Base-by-base conservation (phyloP, 208 protist genomes). In the Acanthamoeba royreba region DNA sequence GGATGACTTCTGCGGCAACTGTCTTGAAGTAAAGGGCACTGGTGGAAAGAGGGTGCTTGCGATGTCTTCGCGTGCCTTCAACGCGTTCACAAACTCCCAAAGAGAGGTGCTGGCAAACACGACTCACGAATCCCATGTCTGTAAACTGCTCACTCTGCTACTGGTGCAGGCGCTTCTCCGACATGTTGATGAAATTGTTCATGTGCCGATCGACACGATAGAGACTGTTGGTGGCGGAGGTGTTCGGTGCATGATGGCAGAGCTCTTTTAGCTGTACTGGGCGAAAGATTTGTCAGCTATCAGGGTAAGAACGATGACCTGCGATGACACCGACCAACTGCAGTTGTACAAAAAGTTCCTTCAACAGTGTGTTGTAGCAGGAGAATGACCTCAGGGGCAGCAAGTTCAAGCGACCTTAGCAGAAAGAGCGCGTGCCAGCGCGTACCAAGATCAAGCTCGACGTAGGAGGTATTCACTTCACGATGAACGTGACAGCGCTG, bases 1-100 rank as follows among this genome's bases (percentile, higher is more conserved):
- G 42, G 45, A 95, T 33, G 7, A 88, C 13, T 97, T 97, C 40
- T 97, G 96, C 92, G 96, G 96, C 47, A 97, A 97, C 77, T 81
- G 97, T 7, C 93, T 97, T 53, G 96, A 97, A 72, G 83, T 97
- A n/a, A 2, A 72, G 83, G 63, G 79, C 45, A 13, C 25, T 19
- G 42, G 88, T 28, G 46, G 46, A 25, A 74, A 92, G n/a, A 55
- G 69, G 33, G 52, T 79, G 28, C 77, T 96, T 0, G 96, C 95
- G n/a, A 94, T 91, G 77, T 94, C 88, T 28, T 15, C 88, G 11
- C 83, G 83, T 15, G 86, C 94, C 19, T 96, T 58, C 19, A 35
- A 96, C 42, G 94, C 91, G 31, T 97, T 96, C 85, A 97, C 94
- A 8, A 31, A 66, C 7, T 87, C 81, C 33, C 96, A 97, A 52